Conservation (phyloP, 768 basidiomycete genomes). For the Boletus tylopilopsis region DNA sequence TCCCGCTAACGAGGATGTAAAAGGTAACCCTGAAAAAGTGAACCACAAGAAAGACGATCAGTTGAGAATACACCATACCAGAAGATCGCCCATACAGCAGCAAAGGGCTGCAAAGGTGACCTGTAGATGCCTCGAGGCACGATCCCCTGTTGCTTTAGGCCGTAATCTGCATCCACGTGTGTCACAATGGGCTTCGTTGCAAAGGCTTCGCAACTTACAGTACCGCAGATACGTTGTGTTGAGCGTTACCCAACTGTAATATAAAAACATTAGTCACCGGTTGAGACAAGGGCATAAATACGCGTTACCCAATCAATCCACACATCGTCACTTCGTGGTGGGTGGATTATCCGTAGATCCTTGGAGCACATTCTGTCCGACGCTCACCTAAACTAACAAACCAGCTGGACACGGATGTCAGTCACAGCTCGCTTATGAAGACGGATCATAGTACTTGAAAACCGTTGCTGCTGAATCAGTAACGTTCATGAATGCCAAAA, state of each 20-base stretch:
- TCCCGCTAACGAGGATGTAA: slow-evolving; percentile 57
- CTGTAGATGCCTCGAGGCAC: slow-evolving; percentile 61
- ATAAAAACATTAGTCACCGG: slow-evolving; percentile 43
- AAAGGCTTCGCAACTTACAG: slow-evolving; percentile 38
- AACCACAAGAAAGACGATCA: neutral
- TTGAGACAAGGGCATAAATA: slow-evolving; percentile 30
- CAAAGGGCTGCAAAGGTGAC: slow-evolving; percentile 59
- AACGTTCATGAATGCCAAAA: slow-evolving; percentile 63
- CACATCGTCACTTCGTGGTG: slow-evolving; percentile 44
- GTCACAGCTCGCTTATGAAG: slow-evolving; percentile 14
- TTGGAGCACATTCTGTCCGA: neutral
- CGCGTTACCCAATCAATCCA: slow-evolving; percentile 48
- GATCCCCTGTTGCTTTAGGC: slow-evolving; percentile 38
- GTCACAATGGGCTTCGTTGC: slow-evolving; percentile 32
- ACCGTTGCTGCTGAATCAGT: slow-evolving; percentile 46
- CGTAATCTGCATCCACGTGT: slow-evolving; percentile 7
- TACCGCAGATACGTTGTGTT: slow-evolving; percentile 72
- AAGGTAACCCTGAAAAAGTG: slow-evolving; percentile 28
- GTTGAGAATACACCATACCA: slow-evolving; percentile 45
- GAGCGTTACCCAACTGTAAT: slow-evolving; percentile 60
- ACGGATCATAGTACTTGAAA: slow-evolving; percentile 18
- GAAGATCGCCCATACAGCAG: slow-evolving; percentile 66
- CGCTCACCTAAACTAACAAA: slow-evolving; percentile 56
- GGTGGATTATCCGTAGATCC: neutral
- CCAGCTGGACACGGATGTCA: slow-evolving; percentile 43